phyloP scores from a whole-genome alignment of 352 stramenopile species.

The Globisporangium uncinulatum region DNA sequence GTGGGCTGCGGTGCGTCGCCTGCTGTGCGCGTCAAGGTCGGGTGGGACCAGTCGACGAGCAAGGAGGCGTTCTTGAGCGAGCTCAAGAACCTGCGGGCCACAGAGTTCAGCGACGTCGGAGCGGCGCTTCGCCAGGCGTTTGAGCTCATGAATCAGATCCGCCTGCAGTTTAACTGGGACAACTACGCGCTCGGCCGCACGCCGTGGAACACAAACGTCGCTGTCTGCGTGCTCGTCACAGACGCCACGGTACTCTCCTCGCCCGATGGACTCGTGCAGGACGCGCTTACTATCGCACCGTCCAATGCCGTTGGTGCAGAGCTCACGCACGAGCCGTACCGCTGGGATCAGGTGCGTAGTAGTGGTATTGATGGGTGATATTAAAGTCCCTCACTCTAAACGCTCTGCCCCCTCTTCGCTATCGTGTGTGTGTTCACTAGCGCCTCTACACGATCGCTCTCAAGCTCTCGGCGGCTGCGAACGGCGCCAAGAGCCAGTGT shows the following conservation, averaged over 20 bases:
- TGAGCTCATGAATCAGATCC: slow-evolving; percentile 88
- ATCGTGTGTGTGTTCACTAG: slow-evolving; percentile 10
- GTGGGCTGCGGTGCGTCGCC: slow-evolving; percentile 62
- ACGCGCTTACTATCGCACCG: slow-evolving; percentile 66
- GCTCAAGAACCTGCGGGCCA: slow-evolving; percentile 80
- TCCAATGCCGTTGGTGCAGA: slow-evolving; percentile 64
- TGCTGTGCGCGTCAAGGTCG: slow-evolving; percentile 64
- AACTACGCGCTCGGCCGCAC: slow-evolving; percentile 74
- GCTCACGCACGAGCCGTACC: slow-evolving; percentile 75
- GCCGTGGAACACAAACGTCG: slow-evolving; percentile 83
- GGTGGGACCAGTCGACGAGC: slow-evolving; percentile 84
- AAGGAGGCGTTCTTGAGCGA: slow-evolving; percentile 77
- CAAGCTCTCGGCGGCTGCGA: slow-evolving; percentile 71
- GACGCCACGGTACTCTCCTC: slow-evolving; percentile 70
- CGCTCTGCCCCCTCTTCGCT: too few species aligned
- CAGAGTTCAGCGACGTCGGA: slow-evolving; percentile 75
- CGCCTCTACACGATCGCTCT: slow-evolving; percentile 75
- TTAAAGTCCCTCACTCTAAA: too few species aligned
- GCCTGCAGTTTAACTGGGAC: slow-evolving; percentile 85
- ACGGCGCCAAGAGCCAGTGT: slow-evolving; percentile 36
- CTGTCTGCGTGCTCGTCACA: slow-evolving; percentile 74
- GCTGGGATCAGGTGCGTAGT: slow-evolving; percentile 66
- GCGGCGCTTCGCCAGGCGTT: slow-evolving; percentile 70
- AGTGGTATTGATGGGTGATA: neutral
- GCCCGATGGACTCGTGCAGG: slow-evolving; percentile 63